phyloP scores from a whole-genome alignment of 2,329 filamentous ascomycete species.

The Sordariomycetes sp. region DNA sequence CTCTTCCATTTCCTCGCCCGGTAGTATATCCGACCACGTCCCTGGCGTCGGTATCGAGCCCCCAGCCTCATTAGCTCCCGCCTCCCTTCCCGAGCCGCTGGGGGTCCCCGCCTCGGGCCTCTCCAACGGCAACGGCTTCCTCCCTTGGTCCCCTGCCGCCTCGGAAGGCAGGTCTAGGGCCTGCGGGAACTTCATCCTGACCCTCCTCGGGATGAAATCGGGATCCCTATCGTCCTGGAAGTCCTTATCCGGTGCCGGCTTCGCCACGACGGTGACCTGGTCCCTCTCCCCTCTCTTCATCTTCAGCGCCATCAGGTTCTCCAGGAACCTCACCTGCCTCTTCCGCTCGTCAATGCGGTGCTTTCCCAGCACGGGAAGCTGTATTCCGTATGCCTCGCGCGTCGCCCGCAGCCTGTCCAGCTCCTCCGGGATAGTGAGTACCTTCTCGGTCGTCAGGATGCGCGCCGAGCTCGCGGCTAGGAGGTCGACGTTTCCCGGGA shows the following conservation, averaged over 20 bases:
- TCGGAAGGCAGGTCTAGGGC: not conserved
- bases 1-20: not conserved
- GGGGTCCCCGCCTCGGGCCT: not conserved
- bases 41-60: not conserved
- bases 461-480: conserved; percentile 61
- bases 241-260: conserved; percentile 28
- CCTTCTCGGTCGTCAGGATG: conserved; percentile 56
- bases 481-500: conserved; percentile 54
- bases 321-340: conserved; percentile 47
- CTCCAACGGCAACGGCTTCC: conserved; percentile 7
- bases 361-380: conserved; percentile 30
- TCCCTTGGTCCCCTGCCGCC: conserved; percentile 5
- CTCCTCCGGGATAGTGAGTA: conserved; percentile 30
- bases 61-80: not conserved
- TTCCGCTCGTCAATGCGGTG: conserved; percentile 36
- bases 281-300: conserved; percentile 53
- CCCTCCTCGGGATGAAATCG: conserved; percentile 17
- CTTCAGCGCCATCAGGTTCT: conserved; percentile 56
- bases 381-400: conserved; percentile 25
- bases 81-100: not conserved
- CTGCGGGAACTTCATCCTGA: conserved; percentile 1
- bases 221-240: conserved; percentile 29
- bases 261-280: conserved; percentile 49
- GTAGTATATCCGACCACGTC: conserved; percentile 3
- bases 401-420: conserved; percentile 27